Percentiles rank a stretch among this genome's conserved stretches.
Conservation (phyloP, 2,329 filamentous ascomycete genomes). For the Cucurbitaria berberidis region DNA sequence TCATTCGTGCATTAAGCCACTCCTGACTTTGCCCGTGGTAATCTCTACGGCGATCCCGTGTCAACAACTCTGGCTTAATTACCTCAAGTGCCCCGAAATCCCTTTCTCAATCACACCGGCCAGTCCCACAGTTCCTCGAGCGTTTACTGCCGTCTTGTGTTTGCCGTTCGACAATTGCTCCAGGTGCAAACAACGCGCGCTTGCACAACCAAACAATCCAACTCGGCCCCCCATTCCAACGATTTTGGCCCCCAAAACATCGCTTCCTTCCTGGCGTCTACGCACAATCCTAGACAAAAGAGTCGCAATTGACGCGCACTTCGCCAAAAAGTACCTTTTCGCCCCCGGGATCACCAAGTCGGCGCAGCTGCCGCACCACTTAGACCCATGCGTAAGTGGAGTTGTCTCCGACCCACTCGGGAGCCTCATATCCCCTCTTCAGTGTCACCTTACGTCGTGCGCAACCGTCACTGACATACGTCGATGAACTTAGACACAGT, state of each 20-base stretch:
- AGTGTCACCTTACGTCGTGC: background rate
- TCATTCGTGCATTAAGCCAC: slow-evolving; percentile 3
- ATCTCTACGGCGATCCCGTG: background rate
- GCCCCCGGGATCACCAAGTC: slow-evolving; percentile 14
- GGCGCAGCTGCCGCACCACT: slow-evolving; percentile 22
- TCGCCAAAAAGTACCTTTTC: slow-evolving; percentile 1
- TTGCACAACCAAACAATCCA: slow-evolving; percentile 16
- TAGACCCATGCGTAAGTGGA: slow-evolving; percentile 35
- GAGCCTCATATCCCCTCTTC: background rate
- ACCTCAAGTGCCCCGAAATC: slow-evolving; percentile 10
- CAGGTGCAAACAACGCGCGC: slow-evolving; percentile 12
- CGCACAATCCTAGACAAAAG: background rate
- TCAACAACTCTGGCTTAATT: slow-evolving; percentile 14
- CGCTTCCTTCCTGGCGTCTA: background rate
- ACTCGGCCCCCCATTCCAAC: slow-evolving; percentile 7
- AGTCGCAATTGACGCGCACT: slow-evolving; percentile 5
- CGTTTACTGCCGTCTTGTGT: slow-evolving; percentile 8
- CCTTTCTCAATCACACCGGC: slow-evolving; percentile 12
- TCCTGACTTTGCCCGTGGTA: background rate
- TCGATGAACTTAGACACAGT: slow-evolving; percentile 39
- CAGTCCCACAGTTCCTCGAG: slow-evolving; percentile 2
- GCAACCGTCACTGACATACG: slow-evolving; percentile 14
- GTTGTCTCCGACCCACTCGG: slow-evolving; percentile 10
- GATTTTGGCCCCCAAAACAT: slow-evolving; percentile 16
- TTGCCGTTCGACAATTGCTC: slow-evolving; percentile 4